These are phyloP conservation scores for Neurospora sublineolata DNA, from an alignment of 495 filamentous ascomycete genomes.

Conservation along the genomic window DNA sequence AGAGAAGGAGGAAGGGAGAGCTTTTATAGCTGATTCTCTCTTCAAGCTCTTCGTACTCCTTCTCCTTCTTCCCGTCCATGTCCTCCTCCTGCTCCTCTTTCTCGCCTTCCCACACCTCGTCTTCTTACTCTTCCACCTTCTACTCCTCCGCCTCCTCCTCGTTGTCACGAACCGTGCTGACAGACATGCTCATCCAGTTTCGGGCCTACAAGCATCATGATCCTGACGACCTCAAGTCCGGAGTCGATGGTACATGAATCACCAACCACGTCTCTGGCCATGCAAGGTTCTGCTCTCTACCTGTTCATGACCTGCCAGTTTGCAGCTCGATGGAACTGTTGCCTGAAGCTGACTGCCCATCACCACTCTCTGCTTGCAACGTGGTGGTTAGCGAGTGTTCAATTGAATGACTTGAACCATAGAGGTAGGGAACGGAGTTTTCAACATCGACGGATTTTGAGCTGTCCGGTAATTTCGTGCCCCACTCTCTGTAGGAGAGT, in stretches of 20 bases:
- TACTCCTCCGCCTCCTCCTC: neutral
- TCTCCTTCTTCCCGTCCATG: neutral
- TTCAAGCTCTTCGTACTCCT: too few relatives aligned
- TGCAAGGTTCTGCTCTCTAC: neutral
- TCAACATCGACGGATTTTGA: too few relatives aligned
- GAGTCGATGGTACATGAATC: neutral
- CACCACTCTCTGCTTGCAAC: neutral
- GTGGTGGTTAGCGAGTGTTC: neutral
- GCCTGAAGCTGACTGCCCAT: neutral
- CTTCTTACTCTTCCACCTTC: neutral
- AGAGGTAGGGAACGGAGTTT: neutral
- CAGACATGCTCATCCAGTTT: neutral
- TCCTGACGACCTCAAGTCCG: neutral
- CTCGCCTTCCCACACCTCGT: neutral
- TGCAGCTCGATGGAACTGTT: neutral
- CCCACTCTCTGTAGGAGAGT: too few relatives aligned
- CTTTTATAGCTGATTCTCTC: neutral
- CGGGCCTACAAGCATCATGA: neutral
- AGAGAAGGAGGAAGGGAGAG: neutral
- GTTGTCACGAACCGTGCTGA: neutral
- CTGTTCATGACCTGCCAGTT: neutral
- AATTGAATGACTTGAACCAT: neutral
- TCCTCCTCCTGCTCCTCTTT: neutral
- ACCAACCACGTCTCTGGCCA: neutral
- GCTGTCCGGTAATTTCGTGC: too few relatives aligned